These are phyloP conservation scores for Tardiomyces digboiensis DNA, from an alignment of 1,139 yeast genomes.

Conservation along the genomic window DNA sequence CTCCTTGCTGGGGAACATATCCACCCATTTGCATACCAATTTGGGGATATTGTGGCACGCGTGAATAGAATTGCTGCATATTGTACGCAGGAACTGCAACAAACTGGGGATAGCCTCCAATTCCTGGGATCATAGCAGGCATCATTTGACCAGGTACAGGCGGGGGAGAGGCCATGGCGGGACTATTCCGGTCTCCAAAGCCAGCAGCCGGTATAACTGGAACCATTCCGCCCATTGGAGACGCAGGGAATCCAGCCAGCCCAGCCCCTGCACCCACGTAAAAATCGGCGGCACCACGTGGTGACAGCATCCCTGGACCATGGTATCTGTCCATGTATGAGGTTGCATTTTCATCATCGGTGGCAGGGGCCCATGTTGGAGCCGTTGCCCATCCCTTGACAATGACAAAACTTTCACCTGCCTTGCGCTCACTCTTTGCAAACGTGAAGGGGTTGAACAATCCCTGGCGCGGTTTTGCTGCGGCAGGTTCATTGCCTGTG, in stretches of 20 bases:
- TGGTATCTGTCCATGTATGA: conserved; percentile 16
- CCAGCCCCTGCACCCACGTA: conserved; percentile 10
- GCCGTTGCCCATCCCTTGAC: conserved; percentile 67
- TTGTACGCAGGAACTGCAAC: neutral
- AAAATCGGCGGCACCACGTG: conserved; percentile 6
- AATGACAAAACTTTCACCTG: conserved; percentile 28
- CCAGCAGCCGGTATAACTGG: conserved; percentile 16
- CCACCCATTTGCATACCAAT: neutral
- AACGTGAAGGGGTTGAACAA: conserved; percentile 52
- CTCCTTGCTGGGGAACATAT: neutral
- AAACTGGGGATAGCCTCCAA: conserved; percentile 6
- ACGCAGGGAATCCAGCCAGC: conserved; percentile 11
- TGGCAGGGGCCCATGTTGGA: conserved; percentile 57
- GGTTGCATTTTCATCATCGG: conserved; percentile 11
- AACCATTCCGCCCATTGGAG: conserved; percentile 9
- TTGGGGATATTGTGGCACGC: neutral
- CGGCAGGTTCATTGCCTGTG: conserved; percentile 42
- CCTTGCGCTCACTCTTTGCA: conserved; percentile 27
- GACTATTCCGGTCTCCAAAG: conserved; percentile 17
- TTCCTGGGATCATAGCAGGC: conserved; percentile 15
- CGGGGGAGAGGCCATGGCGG: conserved; percentile 18
- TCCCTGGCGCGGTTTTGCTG: conserved; percentile 30
- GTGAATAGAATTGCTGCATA: neutral
- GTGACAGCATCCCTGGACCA: conserved; percentile 6
- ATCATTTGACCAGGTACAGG: conserved; percentile 16